These are phyloP conservation scores for Colletotrichum ledebouriae DNA, from an alignment of 2,329 filamentous ascomycete species.

Conservation along the genomic window DNA sequence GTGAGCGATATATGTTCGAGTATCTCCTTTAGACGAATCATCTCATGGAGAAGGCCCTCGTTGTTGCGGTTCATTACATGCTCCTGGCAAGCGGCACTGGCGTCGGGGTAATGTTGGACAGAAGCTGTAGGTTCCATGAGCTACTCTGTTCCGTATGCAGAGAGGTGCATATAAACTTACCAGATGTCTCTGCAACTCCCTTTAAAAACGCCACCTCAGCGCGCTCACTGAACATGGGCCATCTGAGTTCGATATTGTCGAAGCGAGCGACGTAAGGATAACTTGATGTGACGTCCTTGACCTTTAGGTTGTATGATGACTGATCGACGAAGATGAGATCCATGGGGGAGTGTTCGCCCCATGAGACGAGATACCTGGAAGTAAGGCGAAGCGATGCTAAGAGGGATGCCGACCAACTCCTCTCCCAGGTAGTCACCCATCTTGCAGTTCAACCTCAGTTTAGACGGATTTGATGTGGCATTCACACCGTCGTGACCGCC, in stretches of 20 bases:
- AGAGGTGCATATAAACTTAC: conserved; percentile 43
- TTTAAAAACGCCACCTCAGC: conserved; percentile 66
- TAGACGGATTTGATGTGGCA: conserved; percentile 49
- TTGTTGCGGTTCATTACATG: conserved; percentile 65
- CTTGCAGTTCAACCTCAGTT: conserved; percentile 52
- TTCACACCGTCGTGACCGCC: conserved; percentile 64
- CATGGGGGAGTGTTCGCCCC: conserved; percentile 61
- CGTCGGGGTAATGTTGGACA: conserved; percentile 64
- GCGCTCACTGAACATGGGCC: conserved; percentile 66
- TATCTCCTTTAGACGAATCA: conserved; percentile 66
- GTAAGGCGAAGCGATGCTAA: conserved; percentile 63
- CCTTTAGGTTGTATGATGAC: conserved; percentile 65
- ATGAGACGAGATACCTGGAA: conserved; percentile 64
- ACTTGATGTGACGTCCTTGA: conserved; percentile 61
- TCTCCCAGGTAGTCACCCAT: conserved; percentile 64
- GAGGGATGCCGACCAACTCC: conserved; percentile 63
- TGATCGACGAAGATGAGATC: conserved; percentile 65
- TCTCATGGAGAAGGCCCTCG: conserved; percentile 62
- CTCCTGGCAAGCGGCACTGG: conserved; percentile 66
- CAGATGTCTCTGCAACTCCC: conserved; percentile 61
- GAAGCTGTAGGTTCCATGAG: conserved; percentile 51
- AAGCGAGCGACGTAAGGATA: conserved; percentile 65
- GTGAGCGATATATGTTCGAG: conserved; percentile 66
- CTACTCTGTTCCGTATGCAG: not conserved
- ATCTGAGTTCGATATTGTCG: conserved; percentile 66